Evolutionary conservation across 208 protist genomes (phyloP), one percentile per base, ranked within the genome.

Genomic region (Leishmania mexicana): DNA sequence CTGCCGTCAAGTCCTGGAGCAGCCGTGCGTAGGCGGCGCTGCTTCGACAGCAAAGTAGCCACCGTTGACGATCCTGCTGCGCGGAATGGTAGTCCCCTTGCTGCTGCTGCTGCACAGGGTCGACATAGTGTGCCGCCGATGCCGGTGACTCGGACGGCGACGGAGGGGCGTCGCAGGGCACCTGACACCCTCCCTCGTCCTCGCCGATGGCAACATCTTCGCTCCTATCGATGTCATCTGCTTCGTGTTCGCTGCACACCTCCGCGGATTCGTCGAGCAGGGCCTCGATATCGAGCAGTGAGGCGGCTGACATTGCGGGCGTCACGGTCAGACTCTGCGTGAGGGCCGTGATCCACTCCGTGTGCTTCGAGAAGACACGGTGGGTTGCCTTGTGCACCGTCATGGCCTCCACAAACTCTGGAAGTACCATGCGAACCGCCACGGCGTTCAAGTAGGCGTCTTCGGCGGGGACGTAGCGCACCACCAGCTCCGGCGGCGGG

Each of bases 341-440:
- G 35, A 87, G 67, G 21, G 86, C 88, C 42, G 49, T 42, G 38
- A 95, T 42, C 86, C 86, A 89, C 49, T 85, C 76, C 8, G 78
- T 84, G 67, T 84, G 83, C 70, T 35, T 76, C 76, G 28, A 71
- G 58, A 89, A 97, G 70, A 83, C 86, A 38, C 19, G 47, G 57
- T 95, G 91, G 24, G 90, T 94, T 8, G 85, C 86, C 60, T 93
- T 88, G 62, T 96, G 94, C 54, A 97, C 93, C 72, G 90, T 94
- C 83, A 97, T 93, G 51, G 92, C 94, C 85, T 97, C 92, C 38
- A 96, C 85, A 60, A 97, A 77, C 47, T 87, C 80, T 2, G 92
- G 82, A 60, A 93, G 65, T n/a, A 80, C 85, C 42, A 91, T 47
- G 64, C 85, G 79, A 57, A 84, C 70, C 49, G 83, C 81, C 58